Conservation (phyloP, 352 stramenopile genomes). For the Globisporangium sylvaticum region DNA sequence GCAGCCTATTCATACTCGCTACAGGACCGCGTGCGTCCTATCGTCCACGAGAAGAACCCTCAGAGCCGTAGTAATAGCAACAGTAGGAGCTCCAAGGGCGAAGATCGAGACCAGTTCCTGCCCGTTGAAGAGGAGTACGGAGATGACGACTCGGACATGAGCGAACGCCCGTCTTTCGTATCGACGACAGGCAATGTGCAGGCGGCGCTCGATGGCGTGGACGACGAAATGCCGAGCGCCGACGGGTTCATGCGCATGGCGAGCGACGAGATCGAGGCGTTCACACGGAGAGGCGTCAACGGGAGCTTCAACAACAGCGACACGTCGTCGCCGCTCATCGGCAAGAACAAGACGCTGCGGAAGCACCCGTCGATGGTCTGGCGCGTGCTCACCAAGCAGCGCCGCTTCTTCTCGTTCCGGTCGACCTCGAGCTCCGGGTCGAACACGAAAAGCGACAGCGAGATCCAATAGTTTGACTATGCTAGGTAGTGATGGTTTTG, state of each 20-base stretch:
- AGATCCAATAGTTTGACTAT: neutral
- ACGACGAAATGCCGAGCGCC: conserved; percentile 42
- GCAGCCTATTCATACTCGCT: conserved; percentile 17
- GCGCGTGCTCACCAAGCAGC: conserved; percentile 49
- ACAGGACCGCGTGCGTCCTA: conserved; percentile 1
- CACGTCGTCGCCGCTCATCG: neutral
- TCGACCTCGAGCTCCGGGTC: conserved; percentile 19
- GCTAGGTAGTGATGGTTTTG: neutral
- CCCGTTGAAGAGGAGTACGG: conserved; percentile 8
- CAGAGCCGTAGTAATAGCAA: neutral
- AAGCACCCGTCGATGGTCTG: conserved; percentile 25
- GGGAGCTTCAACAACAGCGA: neutral
- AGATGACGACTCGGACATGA: conserved; percentile 15
- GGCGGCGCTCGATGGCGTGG: conserved; percentile 6
- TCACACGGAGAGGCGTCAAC: neutral
- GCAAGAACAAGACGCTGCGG: neutral
- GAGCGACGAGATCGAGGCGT: conserved; percentile 47
- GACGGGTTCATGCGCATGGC: conserved; percentile 80
- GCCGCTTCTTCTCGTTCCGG: conserved; percentile 56
- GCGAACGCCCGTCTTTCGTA: conserved; percentile 64
- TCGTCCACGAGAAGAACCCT: neutral
- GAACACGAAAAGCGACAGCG: conserved; percentile 12
- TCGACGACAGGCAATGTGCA: conserved; percentile 51
- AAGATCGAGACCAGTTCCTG: conserved; percentile 10
- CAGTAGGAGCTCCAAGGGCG: conserved; percentile 6